A percentile compares a stretch with the other conserved stretches of the same genome.
Evolutionary conservation across 768 basidiomycete species (phyloP).

Genomic region (Tulasnella sp.): DNA sequence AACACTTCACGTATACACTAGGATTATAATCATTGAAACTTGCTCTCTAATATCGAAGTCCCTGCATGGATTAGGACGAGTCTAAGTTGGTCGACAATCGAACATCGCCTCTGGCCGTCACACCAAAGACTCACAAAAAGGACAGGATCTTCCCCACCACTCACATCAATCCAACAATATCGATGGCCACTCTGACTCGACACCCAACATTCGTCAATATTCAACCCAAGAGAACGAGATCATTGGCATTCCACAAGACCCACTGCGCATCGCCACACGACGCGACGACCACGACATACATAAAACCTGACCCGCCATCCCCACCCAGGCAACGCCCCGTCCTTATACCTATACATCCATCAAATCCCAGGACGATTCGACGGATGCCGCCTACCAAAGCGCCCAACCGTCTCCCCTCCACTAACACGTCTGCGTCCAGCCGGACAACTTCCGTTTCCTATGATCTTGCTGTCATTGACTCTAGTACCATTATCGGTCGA

Average conservation of each 20-base stretch:
- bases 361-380: constrained; percentile 9
- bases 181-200: constrained; percentile 4
- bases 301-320: background rate
- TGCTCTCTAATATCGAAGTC: no score
- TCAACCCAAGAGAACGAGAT: constrained; percentile 1
- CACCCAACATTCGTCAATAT: background rate
- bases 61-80: no score
- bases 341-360: constrained; percentile 2
- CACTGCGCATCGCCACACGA: background rate
- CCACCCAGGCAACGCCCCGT: background rate
- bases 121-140: no score
- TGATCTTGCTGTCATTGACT: background rate
- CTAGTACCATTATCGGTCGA: background rate
- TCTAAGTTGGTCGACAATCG: no score
- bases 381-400: background rate
- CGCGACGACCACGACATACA: background rate
- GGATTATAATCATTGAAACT: no score
- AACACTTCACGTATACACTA: no score
- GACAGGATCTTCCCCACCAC: no score
- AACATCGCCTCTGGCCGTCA: no score
- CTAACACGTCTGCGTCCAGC: background rate
- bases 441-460: background rate
- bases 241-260: background rate
- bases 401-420: background rate
- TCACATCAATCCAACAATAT: background rate